Percentiles rank a stretch among this genome's conserved stretches.
Evolutionary conservation across 495 filamentous ascomycete genomes (phyloP).

Genomic region (Aspergillus nanangensis): DNA sequence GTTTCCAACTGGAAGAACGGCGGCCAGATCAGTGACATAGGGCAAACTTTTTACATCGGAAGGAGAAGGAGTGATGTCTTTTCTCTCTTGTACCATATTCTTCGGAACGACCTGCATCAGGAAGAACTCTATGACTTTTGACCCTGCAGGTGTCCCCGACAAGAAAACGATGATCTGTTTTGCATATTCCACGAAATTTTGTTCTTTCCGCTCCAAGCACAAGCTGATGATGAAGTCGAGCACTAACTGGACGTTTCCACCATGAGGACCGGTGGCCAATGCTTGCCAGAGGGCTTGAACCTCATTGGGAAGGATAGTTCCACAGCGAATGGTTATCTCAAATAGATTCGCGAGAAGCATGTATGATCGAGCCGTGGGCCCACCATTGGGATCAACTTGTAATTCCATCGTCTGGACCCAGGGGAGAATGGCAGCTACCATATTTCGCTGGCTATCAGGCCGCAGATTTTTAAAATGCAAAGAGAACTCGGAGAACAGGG

Average conservation of each 20-base stretch:
- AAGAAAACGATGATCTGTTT: conserved; percentile 97
- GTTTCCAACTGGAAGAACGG: conserved; percentile 77
- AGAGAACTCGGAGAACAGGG: conserved; percentile 92
- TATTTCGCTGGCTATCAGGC: conserved; percentile 79
- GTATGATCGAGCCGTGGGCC: conserved; percentile 84
- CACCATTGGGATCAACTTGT: conserved; percentile 89
- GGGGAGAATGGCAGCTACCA: conserved; percentile 88
- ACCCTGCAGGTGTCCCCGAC: conserved; percentile 83
- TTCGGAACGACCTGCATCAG: conserved; percentile 83
- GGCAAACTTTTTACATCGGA: conserved; percentile 71
- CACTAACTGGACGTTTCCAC: conserved; percentile 91
- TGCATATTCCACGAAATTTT: conserved; percentile 95
- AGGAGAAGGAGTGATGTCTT: conserved; percentile 65
- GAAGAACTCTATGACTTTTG: conserved; percentile 91
- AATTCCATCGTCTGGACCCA: conserved; percentile 96
- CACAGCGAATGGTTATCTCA: conserved; percentile 91
- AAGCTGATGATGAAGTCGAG: conserved; percentile 93
- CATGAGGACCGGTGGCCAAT: conserved; percentile 85
- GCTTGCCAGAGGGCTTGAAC: conserved; percentile 98
- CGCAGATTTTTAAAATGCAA: conserved; percentile 82
- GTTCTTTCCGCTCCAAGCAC: conserved; percentile 87
- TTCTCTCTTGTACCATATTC: conserved; percentile 85
- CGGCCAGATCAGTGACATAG: conserved; percentile 81
- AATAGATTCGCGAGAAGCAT: conserved; percentile 94
- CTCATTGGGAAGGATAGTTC: conserved; percentile 85